These are phyloP conservation scores for Cardiospermum halicacabum DNA, from an alignment of 345 rosid genomes.

Conservation along the genomic window DNA sequence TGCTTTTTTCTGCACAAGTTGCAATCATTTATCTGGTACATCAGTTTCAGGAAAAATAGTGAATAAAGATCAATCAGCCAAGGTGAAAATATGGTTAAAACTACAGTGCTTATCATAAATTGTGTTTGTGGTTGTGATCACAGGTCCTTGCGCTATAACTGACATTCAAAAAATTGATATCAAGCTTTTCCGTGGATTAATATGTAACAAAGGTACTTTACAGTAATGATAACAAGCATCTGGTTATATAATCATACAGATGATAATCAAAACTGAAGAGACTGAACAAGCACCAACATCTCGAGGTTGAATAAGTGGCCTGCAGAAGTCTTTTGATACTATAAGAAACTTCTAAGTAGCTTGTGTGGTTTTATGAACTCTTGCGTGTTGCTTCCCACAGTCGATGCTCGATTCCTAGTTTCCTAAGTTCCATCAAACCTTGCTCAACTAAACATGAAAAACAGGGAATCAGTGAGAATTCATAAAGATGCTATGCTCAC, in stretches of 20 bases:
- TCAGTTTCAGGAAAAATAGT: not conserved
- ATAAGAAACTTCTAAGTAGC: constrained; percentile 9
- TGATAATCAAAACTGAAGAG: not conserved
- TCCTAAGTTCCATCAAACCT: constrained; percentile 83
- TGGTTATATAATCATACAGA: not conserved
- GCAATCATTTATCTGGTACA: not conserved
- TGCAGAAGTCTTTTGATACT: constrained; percentile 1
- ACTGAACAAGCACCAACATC: not conserved
- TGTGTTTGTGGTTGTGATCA: not conserved
- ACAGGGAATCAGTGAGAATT: not conserved
- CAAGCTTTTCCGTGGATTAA: not conserved
- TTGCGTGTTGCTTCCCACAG: constrained; percentile 91
- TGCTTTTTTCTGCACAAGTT: too few species aligned
- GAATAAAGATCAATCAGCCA: not conserved
- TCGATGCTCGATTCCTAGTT: constrained; percentile 74
- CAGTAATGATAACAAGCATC: not conserved
- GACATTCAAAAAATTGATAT: not conserved
- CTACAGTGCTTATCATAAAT: not conserved
- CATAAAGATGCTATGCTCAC: too few species aligned
- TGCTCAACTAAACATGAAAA: constrained; percentile 57
- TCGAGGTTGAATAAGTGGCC: not conserved
- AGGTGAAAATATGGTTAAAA: not conserved
- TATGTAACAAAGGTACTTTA: not conserved
- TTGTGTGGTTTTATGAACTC: constrained; percentile 26
- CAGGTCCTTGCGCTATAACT: not conserved